Base-by-base conservation (phyloP, 75 land plant species). In the Sequoia sempervirens region DNA sequence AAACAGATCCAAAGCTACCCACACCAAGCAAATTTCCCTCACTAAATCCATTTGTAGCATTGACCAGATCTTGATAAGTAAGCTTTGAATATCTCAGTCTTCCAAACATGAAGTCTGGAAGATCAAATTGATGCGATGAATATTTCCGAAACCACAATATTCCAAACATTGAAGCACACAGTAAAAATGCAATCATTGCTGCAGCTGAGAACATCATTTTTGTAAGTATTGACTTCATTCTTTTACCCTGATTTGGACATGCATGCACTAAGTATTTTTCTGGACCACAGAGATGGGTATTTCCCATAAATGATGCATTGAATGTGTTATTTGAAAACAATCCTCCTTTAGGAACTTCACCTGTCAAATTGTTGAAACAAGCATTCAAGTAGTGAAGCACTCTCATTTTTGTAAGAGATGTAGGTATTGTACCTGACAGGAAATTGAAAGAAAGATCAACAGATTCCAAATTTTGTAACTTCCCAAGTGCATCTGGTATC, bases 391-490 rank as follows among this genome's bases (percentile, higher is more conserved):
- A 38, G 40, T 52, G 72, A 3, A 84, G 84, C 53, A n/a, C 36
- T 34, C 20, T 30, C 20, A 84, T 41, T 11, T 46, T 69, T 7
- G 23, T 56, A 3, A 94, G 37, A 69, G 89, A 81, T 15, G 61
- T 30, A 13, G 96, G 94, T 36, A 94, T 83, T 26, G 43, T 30
- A 34, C 96, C 94, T 32, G 45, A 72, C 26, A 94, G 82, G 5
- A 69, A 74, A 82, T 94, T 94, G n/a, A 74, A 81, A 5, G 96
- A 89, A 12, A 92, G 66, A 75, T 92, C 93, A 6, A 94, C 70
- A n/a, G 34, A 61, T 82, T 84, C 80, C 38, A 94, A 88, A 47
- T 81, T 88, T 41, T 88, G 83, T 40, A 94, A 72, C 18, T 86
- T 82, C 6, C 61, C 26, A 56, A 92, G 81, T 9, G 91, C 81